Conservation (phyloP, 495 filamentous ascomycete species). For the Friedmanniomyces endolithicus region DNA sequence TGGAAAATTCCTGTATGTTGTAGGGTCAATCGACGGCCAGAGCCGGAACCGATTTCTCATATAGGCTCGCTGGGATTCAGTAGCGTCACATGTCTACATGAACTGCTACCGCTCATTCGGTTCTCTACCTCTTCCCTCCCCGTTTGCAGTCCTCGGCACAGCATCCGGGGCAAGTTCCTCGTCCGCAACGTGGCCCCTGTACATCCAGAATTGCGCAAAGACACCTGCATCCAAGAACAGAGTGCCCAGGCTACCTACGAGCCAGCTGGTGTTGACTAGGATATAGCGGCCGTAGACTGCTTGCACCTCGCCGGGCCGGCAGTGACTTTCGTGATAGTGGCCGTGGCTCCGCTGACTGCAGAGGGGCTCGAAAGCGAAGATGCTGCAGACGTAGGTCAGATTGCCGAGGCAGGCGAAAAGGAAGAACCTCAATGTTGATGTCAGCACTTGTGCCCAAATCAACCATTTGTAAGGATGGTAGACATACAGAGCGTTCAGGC, state of each 20-base stretch:
- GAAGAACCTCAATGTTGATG: slow-evolving; percentile 54
- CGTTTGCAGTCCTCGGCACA: slow-evolving; percentile 5
- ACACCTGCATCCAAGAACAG: slow-evolving; percentile 71
- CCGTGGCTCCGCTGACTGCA: slow-evolving; percentile 14
- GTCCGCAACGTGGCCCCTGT: slow-evolving; percentile 37
- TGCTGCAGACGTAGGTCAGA: slow-evolving; percentile 81
- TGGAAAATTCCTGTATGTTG: not conserved
- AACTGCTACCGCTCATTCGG: slow-evolving; percentile 8
- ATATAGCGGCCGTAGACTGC: slow-evolving; percentile 65
- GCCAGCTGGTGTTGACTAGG: slow-evolving; percentile 75
- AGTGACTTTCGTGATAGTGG: slow-evolving; percentile 14
- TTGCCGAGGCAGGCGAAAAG: slow-evolving; percentile 93
- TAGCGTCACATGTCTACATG: too few relatives aligned
- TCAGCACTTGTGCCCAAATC: slow-evolving; percentile 42
- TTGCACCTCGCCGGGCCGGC: slow-evolving; percentile 40
- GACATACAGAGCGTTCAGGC: slow-evolving; percentile 24
- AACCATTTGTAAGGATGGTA: not conserved
- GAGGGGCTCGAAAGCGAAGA: slow-evolving; percentile 70
- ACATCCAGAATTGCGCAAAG: slow-evolving; percentile 87
- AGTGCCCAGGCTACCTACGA: slow-evolving; percentile 80
- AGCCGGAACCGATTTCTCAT: too few relatives aligned
- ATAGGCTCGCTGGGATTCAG: too few relatives aligned
- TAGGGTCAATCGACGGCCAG: not conserved
- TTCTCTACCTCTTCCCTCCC: slow-evolving; percentile 13
- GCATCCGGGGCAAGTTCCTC: not conserved